These are phyloP conservation scores for Scleroderma bovista DNA, from an alignment of 768 basidiomycete genomes.

Conservation along the genomic window DNA sequence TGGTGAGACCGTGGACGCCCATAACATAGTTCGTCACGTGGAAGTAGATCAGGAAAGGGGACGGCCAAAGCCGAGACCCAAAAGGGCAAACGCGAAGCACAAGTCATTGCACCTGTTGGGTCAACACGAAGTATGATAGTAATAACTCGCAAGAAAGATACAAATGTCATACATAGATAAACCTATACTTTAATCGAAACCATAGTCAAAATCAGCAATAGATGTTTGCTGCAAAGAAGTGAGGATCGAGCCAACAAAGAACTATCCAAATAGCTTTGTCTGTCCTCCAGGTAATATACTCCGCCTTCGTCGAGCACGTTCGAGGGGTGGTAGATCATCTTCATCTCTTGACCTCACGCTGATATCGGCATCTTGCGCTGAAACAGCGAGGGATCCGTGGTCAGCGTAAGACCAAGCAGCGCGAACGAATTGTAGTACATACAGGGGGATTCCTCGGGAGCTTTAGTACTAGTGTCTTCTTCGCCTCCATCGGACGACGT, in stretches of 20 bases:
- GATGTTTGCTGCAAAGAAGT: too few relatives aligned
- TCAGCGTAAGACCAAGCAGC: constrained; percentile 3
- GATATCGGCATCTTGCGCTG: constrained; percentile 21
- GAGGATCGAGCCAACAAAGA: too few relatives aligned
- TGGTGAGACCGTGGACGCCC: constrained; percentile 50
- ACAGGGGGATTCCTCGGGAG: constrained; percentile 17
- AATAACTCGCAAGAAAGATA: too few relatives aligned
- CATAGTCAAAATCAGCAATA: too few relatives aligned
- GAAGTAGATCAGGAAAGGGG: not conserved
- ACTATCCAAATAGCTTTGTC: constrained; percentile 17
- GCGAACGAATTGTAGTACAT: constrained; percentile 5
- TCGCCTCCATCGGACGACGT: constrained; percentile 26
- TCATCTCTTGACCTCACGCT: constrained; percentile 36
- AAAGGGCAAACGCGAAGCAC: too few relatives aligned
- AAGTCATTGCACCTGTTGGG: too few relatives aligned
- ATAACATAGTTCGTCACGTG: constrained; percentile 31
- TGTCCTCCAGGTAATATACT: constrained; percentile 31
- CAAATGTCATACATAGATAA: too few relatives aligned
- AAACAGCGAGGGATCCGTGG: constrained; percentile 3
- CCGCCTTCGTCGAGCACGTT: constrained; percentile 55
- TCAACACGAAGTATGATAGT: too few relatives aligned
- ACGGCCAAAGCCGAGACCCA: not conserved
- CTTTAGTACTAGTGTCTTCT: constrained; percentile 31
- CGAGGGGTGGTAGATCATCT: constrained; percentile 62
- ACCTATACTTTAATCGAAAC: too few relatives aligned